phyloP scores from a whole-genome alignment of 1,284 basidiomycete genomes.

The Ceratobasidium sp. region DNA sequence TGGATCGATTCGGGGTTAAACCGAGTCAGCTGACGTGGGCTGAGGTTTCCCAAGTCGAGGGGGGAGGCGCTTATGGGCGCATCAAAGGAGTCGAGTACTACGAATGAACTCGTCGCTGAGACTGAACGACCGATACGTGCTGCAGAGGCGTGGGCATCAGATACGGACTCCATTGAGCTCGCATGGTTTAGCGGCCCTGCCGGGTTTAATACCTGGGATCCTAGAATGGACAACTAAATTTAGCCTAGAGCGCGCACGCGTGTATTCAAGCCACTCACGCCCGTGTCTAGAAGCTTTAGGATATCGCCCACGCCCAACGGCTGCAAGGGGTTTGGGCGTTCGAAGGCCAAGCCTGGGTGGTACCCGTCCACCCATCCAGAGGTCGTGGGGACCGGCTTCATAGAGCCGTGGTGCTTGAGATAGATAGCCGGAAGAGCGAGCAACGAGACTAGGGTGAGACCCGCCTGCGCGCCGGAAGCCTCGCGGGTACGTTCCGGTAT shows the following conservation, averaged over 20 bases:
- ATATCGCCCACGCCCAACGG: conserved; percentile 5
- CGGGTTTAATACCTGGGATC: background rate
- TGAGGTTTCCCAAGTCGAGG: background rate
- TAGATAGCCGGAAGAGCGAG: background rate
- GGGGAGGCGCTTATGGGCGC: background rate
- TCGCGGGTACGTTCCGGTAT: conserved; percentile 9
- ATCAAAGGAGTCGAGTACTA: conserved; percentile 32
- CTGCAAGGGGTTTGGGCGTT: conserved; percentile 29
- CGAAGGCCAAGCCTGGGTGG: conserved; percentile 18
- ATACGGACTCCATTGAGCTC: conserved; percentile 8
- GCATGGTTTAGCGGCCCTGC: background rate
- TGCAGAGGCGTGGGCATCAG: conserved; percentile 14
- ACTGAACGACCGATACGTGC: conserved; percentile 14
- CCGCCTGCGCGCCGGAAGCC: conserved; percentile 19
- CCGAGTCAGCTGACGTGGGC: background rate
- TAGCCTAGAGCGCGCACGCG: background rate
- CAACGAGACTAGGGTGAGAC: background rate
- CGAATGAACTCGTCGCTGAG: conserved; percentile 35
- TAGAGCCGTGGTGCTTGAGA: background rate
- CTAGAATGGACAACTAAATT: background rate
- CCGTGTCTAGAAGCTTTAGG: conserved; percentile 10
- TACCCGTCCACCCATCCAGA: conserved; percentile 30
- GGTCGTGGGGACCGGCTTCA: conserved; percentile 25
- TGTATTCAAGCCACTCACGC: conserved; percentile 8
- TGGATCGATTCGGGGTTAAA: background rate